Percentiles rank a stretch among this genome's conserved stretches.
Conservation (phyloP, 371 early-diverging fungal species). For the Mortierella polycephala region DNA sequence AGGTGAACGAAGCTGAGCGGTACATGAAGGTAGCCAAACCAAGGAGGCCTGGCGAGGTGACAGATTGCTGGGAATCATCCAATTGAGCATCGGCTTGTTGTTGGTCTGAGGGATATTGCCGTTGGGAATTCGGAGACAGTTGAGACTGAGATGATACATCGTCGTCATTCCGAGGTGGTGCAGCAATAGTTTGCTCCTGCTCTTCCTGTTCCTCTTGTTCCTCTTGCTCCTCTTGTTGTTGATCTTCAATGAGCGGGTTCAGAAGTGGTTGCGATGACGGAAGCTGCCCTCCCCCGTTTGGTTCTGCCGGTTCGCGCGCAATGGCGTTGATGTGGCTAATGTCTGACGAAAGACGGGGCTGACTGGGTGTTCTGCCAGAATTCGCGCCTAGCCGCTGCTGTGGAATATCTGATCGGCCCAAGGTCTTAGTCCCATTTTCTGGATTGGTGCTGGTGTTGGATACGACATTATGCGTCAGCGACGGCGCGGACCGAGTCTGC, state of each 20-base stretch:
- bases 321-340: conserved; percentile 38
- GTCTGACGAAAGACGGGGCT: conserved; percentile 34
- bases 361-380: conserved; percentile 18
- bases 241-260: not conserved
- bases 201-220: conserved; percentile 35
- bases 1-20: conserved; percentile 50
- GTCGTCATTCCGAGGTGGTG: conserved; percentile 11
- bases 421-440: conserved; percentile 13
- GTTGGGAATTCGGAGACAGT: conserved; percentile 14
- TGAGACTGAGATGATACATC: conserved; percentile 14
- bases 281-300: not conserved
- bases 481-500: conserved; percentile 8
- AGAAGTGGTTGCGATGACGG: not conserved
- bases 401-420: conserved; percentile 12
- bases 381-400: conserved; percentile 27
- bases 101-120: conserved; percentile 6
- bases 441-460: conserved; percentile 4
- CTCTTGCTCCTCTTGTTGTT: conserved; percentile 11
- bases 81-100: not conserved
- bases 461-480: conserved; percentile 17
- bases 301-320: conserved; percentile 11
- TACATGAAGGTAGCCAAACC: conserved; percentile 47
- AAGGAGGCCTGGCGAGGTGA: conserved; percentile 38
- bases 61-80: conserved; percentile 11
- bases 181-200: conserved; percentile 35